Percentiles rank a stretch among this genome's conserved stretches.
phyloP scores from a whole-genome alignment of 257 asterid genomes.

The Solanum chiquidenum region DNA sequence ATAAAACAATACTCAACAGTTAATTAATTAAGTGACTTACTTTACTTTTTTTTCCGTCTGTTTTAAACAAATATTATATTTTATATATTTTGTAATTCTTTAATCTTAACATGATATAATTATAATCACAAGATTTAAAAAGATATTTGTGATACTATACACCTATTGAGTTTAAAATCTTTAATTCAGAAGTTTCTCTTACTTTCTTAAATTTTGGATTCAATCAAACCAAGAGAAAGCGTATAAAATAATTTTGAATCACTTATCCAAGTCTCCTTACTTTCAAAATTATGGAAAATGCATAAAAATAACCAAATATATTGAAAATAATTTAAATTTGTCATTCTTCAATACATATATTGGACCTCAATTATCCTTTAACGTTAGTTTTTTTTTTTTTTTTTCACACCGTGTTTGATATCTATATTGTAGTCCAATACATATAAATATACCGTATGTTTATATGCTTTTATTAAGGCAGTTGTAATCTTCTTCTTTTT shows the following conservation, averaged over 20 bases:
- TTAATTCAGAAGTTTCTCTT: background rate
- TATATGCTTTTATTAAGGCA: background rate
- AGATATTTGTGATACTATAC: background rate
- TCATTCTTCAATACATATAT: background rate
- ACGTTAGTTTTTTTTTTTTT: background rate
- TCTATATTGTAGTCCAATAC: too few relatives aligned
- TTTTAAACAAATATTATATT: background rate
- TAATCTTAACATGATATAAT: background rate
- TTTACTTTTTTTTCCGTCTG: too few relatives aligned
- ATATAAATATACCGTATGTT: background rate
- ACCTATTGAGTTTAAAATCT: background rate
- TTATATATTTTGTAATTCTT: background rate
- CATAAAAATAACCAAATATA: too few relatives aligned
- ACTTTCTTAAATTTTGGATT: too few relatives aligned
- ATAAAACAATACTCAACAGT: too few relatives aligned
- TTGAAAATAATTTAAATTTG: too few relatives aligned
- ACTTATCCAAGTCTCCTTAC: background rate
- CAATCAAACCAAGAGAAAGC: too few relatives aligned
- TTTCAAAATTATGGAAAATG: background rate
- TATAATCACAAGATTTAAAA: too few relatives aligned
- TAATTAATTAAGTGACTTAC: too few relatives aligned
- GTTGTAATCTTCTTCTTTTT: background rate
- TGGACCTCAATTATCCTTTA: background rate
- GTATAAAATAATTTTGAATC: too few relatives aligned
- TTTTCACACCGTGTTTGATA: too few relatives aligned